phyloP scores from a whole-genome alignment of 1,284 basidiomycete genomes.

The Papiliotrema flavescens region DNA sequence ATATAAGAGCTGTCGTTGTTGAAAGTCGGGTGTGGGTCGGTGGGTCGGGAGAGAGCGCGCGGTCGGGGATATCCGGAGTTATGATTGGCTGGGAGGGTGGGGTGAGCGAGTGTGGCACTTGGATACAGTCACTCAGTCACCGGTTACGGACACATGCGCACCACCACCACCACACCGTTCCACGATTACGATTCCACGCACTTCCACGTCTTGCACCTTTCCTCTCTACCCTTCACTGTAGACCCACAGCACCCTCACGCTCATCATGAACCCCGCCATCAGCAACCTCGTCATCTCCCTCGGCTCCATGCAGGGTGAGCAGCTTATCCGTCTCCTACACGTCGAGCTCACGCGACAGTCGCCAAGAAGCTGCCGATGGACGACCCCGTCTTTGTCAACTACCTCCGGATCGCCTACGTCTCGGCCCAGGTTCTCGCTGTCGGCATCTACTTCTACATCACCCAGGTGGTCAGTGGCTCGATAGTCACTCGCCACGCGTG shows the following conservation, averaged over 20 bases:
- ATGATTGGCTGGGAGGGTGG: background rate
- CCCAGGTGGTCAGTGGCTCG: constrained; percentile 26
- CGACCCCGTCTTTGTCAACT: constrained; percentile 74
- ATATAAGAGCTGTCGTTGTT: background rate
- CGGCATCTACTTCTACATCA: constrained; percentile 42
- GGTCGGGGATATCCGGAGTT: constrained; percentile 3
- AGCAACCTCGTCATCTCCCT: constrained; percentile 79
- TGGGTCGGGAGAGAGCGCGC: too few species aligned
- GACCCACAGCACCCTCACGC: constrained; percentile 1
- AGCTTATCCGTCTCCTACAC: background rate
- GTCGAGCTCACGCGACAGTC: constrained; percentile 51
- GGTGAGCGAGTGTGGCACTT: constrained; percentile 2
- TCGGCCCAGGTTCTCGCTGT: constrained; percentile 53
- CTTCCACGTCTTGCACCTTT: constrained; percentile 2
- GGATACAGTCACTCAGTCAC: background rate
- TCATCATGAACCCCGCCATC: constrained; percentile 47
- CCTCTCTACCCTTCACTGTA: constrained; percentile 1
- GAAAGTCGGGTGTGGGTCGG: background rate
- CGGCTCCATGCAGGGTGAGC: constrained; percentile 79
- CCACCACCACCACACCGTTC: constrained; percentile 1
- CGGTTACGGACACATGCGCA: background rate
- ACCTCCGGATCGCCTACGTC: constrained; percentile 81
- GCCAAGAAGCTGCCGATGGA: constrained; percentile 89
- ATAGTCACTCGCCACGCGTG: background rate
- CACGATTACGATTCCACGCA: constrained; percentile 8